Evolutionary conservation across 148 eudicot species (phyloP).

Genomic region (Cornus florida): DNA sequence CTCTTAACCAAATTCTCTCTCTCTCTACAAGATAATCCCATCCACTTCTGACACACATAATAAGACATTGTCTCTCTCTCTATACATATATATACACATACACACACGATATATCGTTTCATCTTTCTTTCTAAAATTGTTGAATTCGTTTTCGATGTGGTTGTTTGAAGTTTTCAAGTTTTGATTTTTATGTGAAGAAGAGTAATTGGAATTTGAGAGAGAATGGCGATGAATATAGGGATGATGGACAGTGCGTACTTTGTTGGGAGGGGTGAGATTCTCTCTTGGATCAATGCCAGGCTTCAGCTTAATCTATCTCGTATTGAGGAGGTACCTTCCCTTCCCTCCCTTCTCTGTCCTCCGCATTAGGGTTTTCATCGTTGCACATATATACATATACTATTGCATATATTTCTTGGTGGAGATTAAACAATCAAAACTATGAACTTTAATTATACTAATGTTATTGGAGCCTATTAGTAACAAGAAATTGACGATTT

Average conservation of each 20-base stretch:
- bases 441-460: too few relatives aligned
- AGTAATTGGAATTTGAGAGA: background rate
- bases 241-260: conserved; percentile 96
- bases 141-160: background rate
- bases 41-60: background rate
- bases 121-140: background rate
- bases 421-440: too few relatives aligned
- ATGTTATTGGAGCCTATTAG: background rate
- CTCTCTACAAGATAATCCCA: background rate
- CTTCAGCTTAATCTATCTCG: conserved; percentile 86
- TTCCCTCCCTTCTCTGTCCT: background rate
- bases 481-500: too few relatives aligned
- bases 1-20: background rate
- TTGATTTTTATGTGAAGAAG: background rate
- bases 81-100: too few relatives aligned
- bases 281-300: conserved; percentile 76
- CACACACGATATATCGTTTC: too few relatives aligned
- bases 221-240: conserved; percentile 82
- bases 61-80: too few relatives aligned
- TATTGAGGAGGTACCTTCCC: conserved; percentile 71
- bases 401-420: too few relatives aligned
- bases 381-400: too few relatives aligned
- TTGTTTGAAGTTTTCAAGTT: background rate
- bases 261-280: conserved; percentile 88
- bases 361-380: background rate